phyloP scores from a whole-genome alignment of 371 early-diverging fungal genomes.

The Rhizopus delemar region DNA sequence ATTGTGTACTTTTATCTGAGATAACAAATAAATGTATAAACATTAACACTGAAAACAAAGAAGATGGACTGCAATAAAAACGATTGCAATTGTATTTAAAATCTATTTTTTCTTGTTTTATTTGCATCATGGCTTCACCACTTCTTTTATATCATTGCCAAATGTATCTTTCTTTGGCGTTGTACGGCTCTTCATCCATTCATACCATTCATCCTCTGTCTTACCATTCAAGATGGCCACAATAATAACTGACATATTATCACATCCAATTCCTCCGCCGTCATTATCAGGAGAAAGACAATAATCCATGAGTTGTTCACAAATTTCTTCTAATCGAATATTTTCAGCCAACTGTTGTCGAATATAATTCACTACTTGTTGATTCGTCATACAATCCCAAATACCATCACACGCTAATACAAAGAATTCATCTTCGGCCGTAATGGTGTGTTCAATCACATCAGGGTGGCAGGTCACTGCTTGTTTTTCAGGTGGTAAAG shows the following conservation, averaged over 20 bases:
- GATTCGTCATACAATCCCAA: conserved; percentile 95
- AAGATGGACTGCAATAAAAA: too few relatives aligned
- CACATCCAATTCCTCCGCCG: conserved; percentile 91
- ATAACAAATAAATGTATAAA: too few relatives aligned
- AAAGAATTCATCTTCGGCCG: conserved; percentile 80
- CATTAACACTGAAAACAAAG: too few relatives aligned
- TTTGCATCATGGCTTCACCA: too few relatives aligned
- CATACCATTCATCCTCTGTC: conserved; percentile 71
- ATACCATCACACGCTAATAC: conserved; percentile 96
- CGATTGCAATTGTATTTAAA: neutral
- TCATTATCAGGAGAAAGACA: conserved; percentile 86
- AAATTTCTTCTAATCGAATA: conserved; percentile 62
- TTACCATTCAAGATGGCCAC: conserved; percentile 82
- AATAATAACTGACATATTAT: conserved; percentile 97
- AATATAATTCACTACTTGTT: conserved; percentile 84
- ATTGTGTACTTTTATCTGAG: too few relatives aligned
- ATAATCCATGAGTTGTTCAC: conserved; percentile 87
- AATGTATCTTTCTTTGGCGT: conserved; percentile 31
- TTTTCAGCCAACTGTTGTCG: conserved; percentile 61
- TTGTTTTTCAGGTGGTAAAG: conserved; percentile 78
- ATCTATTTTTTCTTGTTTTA: neutral
- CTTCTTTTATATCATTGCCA: conserved; percentile 24
- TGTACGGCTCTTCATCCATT: conserved; percentile 42
- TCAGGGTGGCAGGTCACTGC: conserved; percentile 87
- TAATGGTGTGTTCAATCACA: conserved; percentile 59